Evolutionary conservation across 2,329 filamentous ascomycete species (phyloP).

Genomic region (Stagonosporopsis vannaccii): DNA sequence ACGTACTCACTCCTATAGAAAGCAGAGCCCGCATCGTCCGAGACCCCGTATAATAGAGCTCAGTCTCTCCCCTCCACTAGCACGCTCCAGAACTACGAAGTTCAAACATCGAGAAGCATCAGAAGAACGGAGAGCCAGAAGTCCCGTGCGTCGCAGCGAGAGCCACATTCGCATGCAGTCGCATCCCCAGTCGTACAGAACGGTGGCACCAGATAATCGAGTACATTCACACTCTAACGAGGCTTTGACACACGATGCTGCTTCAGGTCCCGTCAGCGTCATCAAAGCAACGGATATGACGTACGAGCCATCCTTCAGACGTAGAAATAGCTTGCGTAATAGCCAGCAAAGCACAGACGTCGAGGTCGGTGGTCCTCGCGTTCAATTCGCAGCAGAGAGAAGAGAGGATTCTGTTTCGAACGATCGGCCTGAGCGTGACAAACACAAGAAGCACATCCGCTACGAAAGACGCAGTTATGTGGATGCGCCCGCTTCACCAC

Average conservation of each 20-base stretch:
- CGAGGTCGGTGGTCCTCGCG: slow-evolving; percentile 40
- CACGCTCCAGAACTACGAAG: slow-evolving; percentile 20
- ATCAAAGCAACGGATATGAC: slow-evolving; percentile 29
- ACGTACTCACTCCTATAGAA: slow-evolving; percentile 33
- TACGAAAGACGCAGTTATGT: slow-evolving; percentile 23
- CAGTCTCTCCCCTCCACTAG: slow-evolving; percentile 33
- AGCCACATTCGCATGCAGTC: slow-evolving; percentile 34
- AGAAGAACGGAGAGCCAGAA: slow-evolving; percentile 21
- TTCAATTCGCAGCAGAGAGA: slow-evolving; percentile 37
- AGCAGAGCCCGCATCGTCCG: slow-evolving; percentile 15
- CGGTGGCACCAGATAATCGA: slow-evolving; percentile 31
- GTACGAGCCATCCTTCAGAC: slow-evolving; percentile 26
- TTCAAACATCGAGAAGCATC: slow-evolving; percentile 27
- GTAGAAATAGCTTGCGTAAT: slow-evolving; percentile 25
- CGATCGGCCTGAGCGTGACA: slow-evolving; percentile 12
- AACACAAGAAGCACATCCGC: slow-evolving; percentile 22
- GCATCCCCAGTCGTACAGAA: slow-evolving; percentile 35
- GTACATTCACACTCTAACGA: slow-evolving; percentile 26
- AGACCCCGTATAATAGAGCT: slow-evolving; percentile 34
- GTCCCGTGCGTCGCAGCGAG: slow-evolving; percentile 17
- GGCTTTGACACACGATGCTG: slow-evolving; percentile 23
- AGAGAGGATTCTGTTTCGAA: slow-evolving; percentile 11
- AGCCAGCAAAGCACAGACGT: slow-evolving; percentile 40
- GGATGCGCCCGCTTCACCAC: slow-evolving; percentile 22
- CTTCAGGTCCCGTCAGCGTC: slow-evolving; percentile 31